Base-by-base conservation (phyloP, 306 rosid genomes). In the Gastrolobium bilobum region DNA sequence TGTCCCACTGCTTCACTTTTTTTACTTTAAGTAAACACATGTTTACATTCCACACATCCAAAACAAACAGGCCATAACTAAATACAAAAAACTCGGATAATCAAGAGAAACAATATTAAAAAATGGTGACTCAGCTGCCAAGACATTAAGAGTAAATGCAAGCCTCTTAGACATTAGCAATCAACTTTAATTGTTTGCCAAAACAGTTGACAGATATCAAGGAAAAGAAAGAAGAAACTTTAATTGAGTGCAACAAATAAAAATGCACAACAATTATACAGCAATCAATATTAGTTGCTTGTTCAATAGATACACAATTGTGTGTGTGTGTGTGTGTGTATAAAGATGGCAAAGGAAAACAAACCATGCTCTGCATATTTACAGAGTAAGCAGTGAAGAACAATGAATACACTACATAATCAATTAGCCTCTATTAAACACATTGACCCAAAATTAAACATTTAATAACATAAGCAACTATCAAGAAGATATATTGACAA, bases 131-230 rank as follows among this genome's bases (percentile, higher is more conserved):
- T 71, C 38, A 7, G 66, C 58, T 39, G 35, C 65, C 39, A 72
- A 71, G 66, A 63, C 57, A 69, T 38, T 50, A 6, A 66, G 47
- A 67, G n/a, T 57, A n/a, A n/a, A 68, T n/a, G 46, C 66, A 67
- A 47, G 65, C 77, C 38, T 29, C 37, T 30, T 59, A 75, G 57
- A 15, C 71, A 66, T 56, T 8, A 57, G 75, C 65, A 66, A 4
- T 13, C 39, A 75, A 74, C 11, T 67, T 29, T 29, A 46, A 65
- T 13, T 56, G 56, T 46, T 64, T 43, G 34, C 29, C 10, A 73
- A 76, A 65, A 69, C 43, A 59, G 2, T 6, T 56, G 76, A 59
- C 13, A 20, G 6, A 20, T 46, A 61, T 70, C 64, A 68, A 52
- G 62, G 4, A 70, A 51, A 59, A 5, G 13, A 11, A 63, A 33